A percentile compares a stretch with the other conserved stretches of the same genome.
Evolutionary conservation across 768 basidiomycete genomes (phyloP).

Genomic region (Solioccasus polychromus): DNA sequence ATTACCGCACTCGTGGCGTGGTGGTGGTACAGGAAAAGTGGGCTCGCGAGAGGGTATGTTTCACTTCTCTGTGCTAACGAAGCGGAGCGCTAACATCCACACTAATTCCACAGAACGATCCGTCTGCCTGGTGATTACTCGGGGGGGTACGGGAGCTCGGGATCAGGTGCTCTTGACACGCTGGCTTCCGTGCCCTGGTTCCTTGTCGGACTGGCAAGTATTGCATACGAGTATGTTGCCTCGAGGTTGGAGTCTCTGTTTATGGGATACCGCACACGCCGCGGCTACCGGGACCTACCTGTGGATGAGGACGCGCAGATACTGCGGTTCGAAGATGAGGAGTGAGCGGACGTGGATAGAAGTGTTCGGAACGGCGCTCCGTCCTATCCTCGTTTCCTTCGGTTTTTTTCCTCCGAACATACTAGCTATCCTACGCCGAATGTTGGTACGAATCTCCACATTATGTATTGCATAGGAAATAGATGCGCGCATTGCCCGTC

Average conservation of each 20-base stretch:
- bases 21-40: slow-evolving; percentile 79
- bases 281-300: slow-evolving; percentile 75
- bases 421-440: no score
- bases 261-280: slow-evolving; percentile 43
- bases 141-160: slow-evolving; percentile 29
- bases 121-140: slow-evolving; percentile 60
- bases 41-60: slow-evolving; percentile 71
- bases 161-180: slow-evolving; percentile 59
- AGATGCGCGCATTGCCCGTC: no score
- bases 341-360: slow-evolving; percentile 29
- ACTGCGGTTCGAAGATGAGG: slow-evolving; percentile 80
- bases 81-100: slow-evolving; percentile 5
- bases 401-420: no score
- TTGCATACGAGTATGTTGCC: slow-evolving; percentile 65
- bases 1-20: slow-evolving; percentile 74
- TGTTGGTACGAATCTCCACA: no score
- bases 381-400: not conserved
- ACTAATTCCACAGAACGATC: slow-evolving; percentile 52
- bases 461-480: no score
- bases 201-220: slow-evolving; percentile 71
- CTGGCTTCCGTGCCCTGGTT: slow-evolving; percentile 90
- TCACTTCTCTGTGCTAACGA: not conserved
- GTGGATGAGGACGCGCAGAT: slow-evolving; percentile 90
- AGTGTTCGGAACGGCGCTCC: not conserved
- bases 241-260: slow-evolving; percentile 42